Conservation (phyloP, 2,329 filamentous ascomycete species). For the Dendryphion nanum region DNA sequence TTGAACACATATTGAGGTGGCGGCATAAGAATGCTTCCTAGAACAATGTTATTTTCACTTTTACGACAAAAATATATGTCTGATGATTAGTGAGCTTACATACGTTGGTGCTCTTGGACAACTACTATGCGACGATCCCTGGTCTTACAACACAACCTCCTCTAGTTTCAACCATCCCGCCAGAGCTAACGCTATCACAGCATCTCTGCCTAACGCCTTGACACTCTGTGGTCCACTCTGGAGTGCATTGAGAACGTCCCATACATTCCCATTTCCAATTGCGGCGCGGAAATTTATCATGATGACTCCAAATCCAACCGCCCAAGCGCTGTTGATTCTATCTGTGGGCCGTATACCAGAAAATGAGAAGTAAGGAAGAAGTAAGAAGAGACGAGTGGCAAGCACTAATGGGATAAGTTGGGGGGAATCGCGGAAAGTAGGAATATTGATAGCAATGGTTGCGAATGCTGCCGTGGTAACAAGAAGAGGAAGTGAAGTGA, state of each 20-base stretch:
- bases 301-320: slow-evolving; percentile 18
- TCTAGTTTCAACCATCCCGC: too few relatives aligned
- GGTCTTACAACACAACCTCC: too few relatives aligned
- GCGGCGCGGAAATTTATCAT: slow-evolving; percentile 25
- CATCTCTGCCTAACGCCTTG: slow-evolving; percentile 28
- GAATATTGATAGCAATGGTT: slow-evolving; percentile 19
- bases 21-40: too few relatives aligned
- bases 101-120: too few relatives aligned
- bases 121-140: too few relatives aligned
- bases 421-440: slow-evolving; percentile 10
- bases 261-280: slow-evolving; percentile 16
- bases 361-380: slow-evolving; percentile 24
- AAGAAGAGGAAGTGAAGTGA: slow-evolving; percentile 5
- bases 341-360: slow-evolving; percentile 13
- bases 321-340: slow-evolving; percentile 16
- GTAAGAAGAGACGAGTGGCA: slow-evolving; percentile 16
- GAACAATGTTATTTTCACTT: too few relatives aligned
- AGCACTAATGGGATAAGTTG: slow-evolving; percentile 21
- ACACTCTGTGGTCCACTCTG: slow-evolving; percentile 13
- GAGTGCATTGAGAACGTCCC: slow-evolving; percentile 9
- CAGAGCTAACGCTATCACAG: slow-evolving; percentile 10
- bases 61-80: too few relatives aligned
- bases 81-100: too few relatives aligned
- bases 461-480: slow-evolving; percentile 27
- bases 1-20: too few relatives aligned